Evolutionary conservation across 345 rosid species (phyloP), one percentile per base, ranked within the genome.

Genomic region (Brassica nigra): DNA sequence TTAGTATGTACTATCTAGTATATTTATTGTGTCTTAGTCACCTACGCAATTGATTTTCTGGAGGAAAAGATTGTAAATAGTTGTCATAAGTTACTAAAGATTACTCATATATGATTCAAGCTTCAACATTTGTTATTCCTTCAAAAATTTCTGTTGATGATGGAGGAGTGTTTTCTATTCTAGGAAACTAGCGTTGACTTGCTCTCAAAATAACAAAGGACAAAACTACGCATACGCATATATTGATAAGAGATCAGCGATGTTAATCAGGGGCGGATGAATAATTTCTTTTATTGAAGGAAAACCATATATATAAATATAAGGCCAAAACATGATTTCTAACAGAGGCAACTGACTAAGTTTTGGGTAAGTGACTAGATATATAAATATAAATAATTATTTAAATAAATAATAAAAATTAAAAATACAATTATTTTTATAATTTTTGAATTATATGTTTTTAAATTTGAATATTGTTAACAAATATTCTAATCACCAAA

Each of bases 141-240:
- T 39, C 39, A 74, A 8, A 63, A 23, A 0, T 20, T 54, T 66
- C 7, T 5, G 55, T 64, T 14, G 27, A 47, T 16, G 2, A 16
- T 66, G 0, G 62, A 14, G 10, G 30, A 28, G 0, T 62, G 29
- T 28, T 28, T n/a, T 23, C 64, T 59, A 61, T 44, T 29, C n/a
- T 34, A 52, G 58, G 64, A 18, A 64, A 42, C 30, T 55, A 36
- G 12, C 8, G 27, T 71, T 71, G 72, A 71, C 76, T 65, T 36
- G 7, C 23, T 71, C 14, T n/a, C 58, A 23, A 62, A 23, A 31
- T 69, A 20, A 28, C 16, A 58, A 15, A 39, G 39, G 52, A 15
- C 16, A 68, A 76, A 59, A 77, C 3, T 47, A 49, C 28, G 37
- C 20, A 33, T 16, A 70, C 30, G 52, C 63, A 57, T 34, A 23